Conservation (phyloP, 805 yeast species). For the Lipomyces sp. region DNA sequence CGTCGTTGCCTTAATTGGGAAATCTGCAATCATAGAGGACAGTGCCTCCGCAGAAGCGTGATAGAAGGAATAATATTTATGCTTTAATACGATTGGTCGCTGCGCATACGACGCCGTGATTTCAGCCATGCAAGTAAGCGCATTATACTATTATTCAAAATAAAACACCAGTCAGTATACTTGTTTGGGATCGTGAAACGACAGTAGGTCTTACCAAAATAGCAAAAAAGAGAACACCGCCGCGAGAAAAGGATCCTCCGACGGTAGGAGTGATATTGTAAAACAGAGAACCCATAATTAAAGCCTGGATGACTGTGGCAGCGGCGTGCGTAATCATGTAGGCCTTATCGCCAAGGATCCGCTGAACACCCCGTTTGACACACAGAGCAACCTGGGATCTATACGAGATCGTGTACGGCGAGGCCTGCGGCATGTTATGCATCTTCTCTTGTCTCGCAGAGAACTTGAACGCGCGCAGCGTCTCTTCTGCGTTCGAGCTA, state of each 20-base stretch:
- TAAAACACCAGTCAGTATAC: not conserved
- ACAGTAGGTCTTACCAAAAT: constrained; percentile 1
- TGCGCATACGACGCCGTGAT: constrained; percentile 45
- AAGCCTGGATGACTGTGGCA: constrained; percentile 53
- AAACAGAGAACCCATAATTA: constrained; percentile 60
- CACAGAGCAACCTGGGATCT: constrained; percentile 45
- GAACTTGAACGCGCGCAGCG: constrained; percentile 32
- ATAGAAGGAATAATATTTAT: constrained; percentile 46
- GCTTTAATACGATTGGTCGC: constrained; percentile 58
- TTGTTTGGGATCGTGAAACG: not conserved
- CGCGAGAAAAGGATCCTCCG: constrained; percentile 56
- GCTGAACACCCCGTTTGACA: constrained; percentile 38
- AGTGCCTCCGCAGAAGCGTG: constrained; percentile 64
- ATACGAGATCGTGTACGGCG: constrained; percentile 46
- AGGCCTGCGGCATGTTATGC: constrained; percentile 39
- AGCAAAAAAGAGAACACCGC: constrained; percentile 54
- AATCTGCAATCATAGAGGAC: constrained; percentile 56
- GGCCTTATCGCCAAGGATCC: constrained; percentile 54
- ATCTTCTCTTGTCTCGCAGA: constrained; percentile 39
- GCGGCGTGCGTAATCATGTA: constrained; percentile 45
- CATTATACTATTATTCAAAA: constrained; percentile 38
- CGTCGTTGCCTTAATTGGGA: constrained; percentile 50
- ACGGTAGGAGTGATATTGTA: constrained; percentile 51
- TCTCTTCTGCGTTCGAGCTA: constrained; percentile 24
- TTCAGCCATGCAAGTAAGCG: constrained; percentile 47